A percentile compares a stretch with the other conserved stretches of the same genome.
phyloP scores from a whole-genome alignment of 306 rosid genomes.

The Luffa acutangula region DNA sequence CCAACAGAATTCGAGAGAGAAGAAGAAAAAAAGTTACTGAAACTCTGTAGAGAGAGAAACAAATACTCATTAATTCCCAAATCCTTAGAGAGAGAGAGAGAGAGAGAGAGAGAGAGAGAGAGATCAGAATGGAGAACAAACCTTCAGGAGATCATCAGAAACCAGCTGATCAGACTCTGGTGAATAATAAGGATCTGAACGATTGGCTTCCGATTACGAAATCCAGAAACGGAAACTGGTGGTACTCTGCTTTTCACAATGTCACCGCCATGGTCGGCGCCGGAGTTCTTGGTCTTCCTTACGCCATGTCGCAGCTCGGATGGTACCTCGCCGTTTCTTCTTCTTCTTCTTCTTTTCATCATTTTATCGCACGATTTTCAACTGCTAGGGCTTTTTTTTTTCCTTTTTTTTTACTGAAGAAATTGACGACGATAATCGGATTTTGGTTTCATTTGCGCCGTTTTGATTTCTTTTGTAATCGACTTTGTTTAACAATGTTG shows the following conservation, averaged over 20 bases:
- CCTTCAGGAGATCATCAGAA: background rate
- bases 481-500: too few relatives aligned
- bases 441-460: too few relatives aligned
- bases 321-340: constrained; percentile 10
- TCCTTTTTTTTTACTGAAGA: too few relatives aligned
- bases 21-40: too few relatives aligned
- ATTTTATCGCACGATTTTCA: too few relatives aligned
- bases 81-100: background rate
- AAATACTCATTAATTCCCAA: background rate
- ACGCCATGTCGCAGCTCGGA: constrained; percentile 36
- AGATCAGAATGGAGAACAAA: background rate
- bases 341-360: background rate
- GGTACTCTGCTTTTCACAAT: constrained; percentile 32
- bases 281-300: constrained; percentile 37
- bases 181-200: constrained; percentile 2
- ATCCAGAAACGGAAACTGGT: constrained; percentile 25
- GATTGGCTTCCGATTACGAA: constrained; percentile 30
- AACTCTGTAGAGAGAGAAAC: background rate
- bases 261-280: constrained; percentile 45
- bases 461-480: too few relatives aligned
- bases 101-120: background rate
- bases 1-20: too few relatives aligned
- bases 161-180: background rate
- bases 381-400: background rate
- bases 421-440: too few relatives aligned